These are phyloP conservation scores for Calonectria hawksworthii DNA, from an alignment of 2,329 filamentous ascomycete species.

Conservation along the genomic window DNA sequence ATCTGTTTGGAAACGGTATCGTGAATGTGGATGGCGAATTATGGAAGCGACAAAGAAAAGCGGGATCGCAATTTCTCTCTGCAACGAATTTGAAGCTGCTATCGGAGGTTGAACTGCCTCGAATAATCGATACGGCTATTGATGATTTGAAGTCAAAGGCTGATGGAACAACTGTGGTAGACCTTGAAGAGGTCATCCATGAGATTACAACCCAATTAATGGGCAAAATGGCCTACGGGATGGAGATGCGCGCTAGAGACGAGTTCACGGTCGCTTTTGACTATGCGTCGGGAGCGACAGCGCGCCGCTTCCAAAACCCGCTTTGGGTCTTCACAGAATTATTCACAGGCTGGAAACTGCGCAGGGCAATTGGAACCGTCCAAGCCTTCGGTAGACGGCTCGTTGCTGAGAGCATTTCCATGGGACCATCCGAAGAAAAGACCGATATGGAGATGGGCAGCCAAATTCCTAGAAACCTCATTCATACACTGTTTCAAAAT, in stretches of 20 bases:
- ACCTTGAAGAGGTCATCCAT: constrained; percentile 72
- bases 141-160: constrained; percentile 51
- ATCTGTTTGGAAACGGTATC: constrained; percentile 76
- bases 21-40: constrained; percentile 76
- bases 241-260: constrained; percentile 75
- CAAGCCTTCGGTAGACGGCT: constrained; percentile 70
- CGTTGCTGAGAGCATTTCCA: constrained; percentile 66
- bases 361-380: constrained; percentile 63
- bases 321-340: constrained; percentile 72
- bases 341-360: constrained; percentile 61
- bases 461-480: constrained; percentile 67
- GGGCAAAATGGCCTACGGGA: constrained; percentile 78
- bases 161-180: constrained; percentile 53
- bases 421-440: constrained; percentile 34
- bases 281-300: constrained; percentile 71
- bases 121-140: constrained; percentile 62
- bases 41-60: constrained; percentile 74
- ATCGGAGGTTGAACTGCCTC: constrained; percentile 69
- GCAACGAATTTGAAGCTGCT: constrained; percentile 69
- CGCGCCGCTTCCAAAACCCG: constrained; percentile 75
- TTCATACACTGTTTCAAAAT: constrained; percentile 71
- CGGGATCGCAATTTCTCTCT: constrained; percentile 71
- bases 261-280: constrained; percentile 74
- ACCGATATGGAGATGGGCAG: neutral
- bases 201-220: constrained; percentile 76